These are phyloP conservation scores for Somion occarium DNA, from an alignment of 1,284 basidiomycete species.

Conservation along the genomic window DNA sequence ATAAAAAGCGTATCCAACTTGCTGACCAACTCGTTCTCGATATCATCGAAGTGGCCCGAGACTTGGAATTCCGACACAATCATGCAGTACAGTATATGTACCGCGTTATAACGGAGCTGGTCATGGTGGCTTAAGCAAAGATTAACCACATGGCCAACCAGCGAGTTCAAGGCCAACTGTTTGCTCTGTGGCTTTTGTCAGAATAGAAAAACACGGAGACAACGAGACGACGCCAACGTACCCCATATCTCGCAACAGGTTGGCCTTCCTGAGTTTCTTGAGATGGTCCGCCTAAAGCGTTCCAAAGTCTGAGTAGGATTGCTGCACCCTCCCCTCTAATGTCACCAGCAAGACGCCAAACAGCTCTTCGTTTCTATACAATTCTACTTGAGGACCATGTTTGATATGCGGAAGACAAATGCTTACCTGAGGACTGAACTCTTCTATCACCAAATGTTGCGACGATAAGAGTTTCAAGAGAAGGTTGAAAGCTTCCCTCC, in stretches of 20 bases:
- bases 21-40: conserved; percentile 94
- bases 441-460: conserved; percentile 90
- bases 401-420: neutral
- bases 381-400: conserved; percentile 11
- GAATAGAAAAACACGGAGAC: conserved; percentile 8
- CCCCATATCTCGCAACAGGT: conserved; percentile 53
- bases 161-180: conserved; percentile 77
- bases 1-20: conserved; percentile 91
- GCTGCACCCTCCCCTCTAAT: conserved; percentile 88
- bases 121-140: conserved; percentile 95
- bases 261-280: conserved; percentile 45
- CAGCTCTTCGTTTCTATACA: conserved; percentile 82
- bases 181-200: conserved; percentile 53
- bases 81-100: conserved; percentile 93
- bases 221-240: conserved; percentile 31
- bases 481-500: conserved; percentile 81
- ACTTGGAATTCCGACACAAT: conserved; percentile 90
- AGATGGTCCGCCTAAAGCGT: conserved; percentile 78
- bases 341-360: conserved; percentile 95
- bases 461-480: conserved; percentile 84
- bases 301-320: conserved; percentile 85
- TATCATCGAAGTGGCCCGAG: conserved; percentile 76
- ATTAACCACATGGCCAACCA: conserved; percentile 89
- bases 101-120: conserved; percentile 84
- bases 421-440: conserved; percentile 82